These are phyloP conservation scores for Epichloe amarillans DNA, from an alignment of 2,329 filamentous ascomycete species.

Conservation along the genomic window DNA sequence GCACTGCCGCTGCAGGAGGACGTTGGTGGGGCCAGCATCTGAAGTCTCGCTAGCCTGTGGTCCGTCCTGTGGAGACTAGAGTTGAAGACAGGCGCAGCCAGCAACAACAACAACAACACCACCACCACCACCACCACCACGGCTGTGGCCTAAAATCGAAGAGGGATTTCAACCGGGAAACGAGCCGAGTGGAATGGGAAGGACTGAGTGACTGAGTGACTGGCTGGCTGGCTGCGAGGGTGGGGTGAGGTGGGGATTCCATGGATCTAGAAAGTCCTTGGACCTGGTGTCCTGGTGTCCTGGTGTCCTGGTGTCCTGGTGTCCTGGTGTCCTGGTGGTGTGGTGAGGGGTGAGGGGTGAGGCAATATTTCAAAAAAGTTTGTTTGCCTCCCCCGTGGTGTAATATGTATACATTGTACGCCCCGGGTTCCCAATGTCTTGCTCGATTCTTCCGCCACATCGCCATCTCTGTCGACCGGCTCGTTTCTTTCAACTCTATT, in stretches of 20 bases:
- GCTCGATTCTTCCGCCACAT: neutral
- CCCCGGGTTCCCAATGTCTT: neutral
- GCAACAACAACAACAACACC: neutral
- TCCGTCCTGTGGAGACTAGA: neutral
- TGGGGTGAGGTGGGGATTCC: neutral
- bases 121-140: neutral
- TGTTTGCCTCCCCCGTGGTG: neutral
- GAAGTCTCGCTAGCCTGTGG: neutral
- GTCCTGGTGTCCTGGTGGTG: too few species aligned
- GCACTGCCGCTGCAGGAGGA: neutral
- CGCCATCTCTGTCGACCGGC: slow-evolving; percentile 1
- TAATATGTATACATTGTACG: too few species aligned
- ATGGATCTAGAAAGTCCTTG: neutral
- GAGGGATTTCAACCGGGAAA: neutral
- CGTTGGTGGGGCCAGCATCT: neutral
- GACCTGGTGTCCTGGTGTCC: too few species aligned
- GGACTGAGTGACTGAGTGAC: too few species aligned
- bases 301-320: too few species aligned
- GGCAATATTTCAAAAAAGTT: neutral
- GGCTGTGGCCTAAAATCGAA: neutral
- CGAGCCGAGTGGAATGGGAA: neutral
- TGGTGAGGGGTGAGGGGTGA: neutral
- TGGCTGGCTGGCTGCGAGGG: neutral
- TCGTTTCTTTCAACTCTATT: slow-evolving; percentile 10
- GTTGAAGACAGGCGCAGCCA: neutral